phyloP scores from a whole-genome alignment of 176 grass and related monocot species.

The Rhynchospora tenuis region DNA sequence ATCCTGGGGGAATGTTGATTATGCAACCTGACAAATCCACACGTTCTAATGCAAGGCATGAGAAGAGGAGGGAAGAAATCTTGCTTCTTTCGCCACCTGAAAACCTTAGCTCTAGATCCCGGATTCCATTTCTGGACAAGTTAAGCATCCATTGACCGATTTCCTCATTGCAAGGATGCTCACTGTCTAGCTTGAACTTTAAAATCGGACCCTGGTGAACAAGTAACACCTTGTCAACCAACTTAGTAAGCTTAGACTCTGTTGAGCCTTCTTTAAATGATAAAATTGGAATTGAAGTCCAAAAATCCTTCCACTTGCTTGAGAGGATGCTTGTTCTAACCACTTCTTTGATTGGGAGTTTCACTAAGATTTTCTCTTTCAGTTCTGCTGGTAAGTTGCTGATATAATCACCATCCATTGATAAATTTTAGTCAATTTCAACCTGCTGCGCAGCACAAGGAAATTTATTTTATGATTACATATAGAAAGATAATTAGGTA shows the following conservation, averaged over 20 bases:
- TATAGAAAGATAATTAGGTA: too few species aligned
- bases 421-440: too few species aligned
- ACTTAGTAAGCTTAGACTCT: not conserved
- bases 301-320: constrained; percentile 39
- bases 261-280: constrained; percentile 23
- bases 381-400: constrained; percentile 33
- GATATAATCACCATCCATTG: constrained; percentile 28
- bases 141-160: constrained; percentile 33
- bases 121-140: constrained; percentile 48
- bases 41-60: constrained; percentile 22
- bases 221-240: constrained; percentile 19
- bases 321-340: constrained; percentile 33
- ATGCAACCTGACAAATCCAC: constrained; percentile 1
- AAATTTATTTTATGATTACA: too few species aligned
- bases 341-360: constrained; percentile 46
- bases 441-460: too few species aligned
- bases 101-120: constrained; percentile 19
- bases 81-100: not conserved
- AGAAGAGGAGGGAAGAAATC: constrained; percentile 34
- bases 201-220: constrained; percentile 38
- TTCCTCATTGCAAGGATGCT: not conserved
- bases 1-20: not conserved
- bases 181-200: constrained; percentile 22
- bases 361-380: constrained; percentile 38
- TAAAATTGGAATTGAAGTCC: constrained; percentile 37